phyloP scores from a whole-genome alignment of 495 filamentous ascomycete genomes.

The Aspergillus mulundensis region DNA sequence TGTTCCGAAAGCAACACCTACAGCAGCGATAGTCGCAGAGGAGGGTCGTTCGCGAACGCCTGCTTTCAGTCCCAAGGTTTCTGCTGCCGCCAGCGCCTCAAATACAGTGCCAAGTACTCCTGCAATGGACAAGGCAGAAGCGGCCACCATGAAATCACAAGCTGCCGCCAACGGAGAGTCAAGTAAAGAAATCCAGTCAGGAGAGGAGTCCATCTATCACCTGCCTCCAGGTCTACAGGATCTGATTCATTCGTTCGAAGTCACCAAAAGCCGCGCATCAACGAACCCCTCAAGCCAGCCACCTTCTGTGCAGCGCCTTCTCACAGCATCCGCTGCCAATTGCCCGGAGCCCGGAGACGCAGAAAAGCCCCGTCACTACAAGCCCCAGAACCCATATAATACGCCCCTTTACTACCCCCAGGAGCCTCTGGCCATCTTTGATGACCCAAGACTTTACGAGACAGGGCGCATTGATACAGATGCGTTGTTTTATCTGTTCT shows the following conservation, averaged over 20 bases:
- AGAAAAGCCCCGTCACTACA: conserved; percentile 77
- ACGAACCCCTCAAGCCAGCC: conserved; percentile 43
- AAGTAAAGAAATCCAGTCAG: conserved; percentile 35
- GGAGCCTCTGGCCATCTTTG: conserved; percentile 82
- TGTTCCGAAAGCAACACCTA: conserved; percentile 37
- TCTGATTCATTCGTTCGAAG: conserved; percentile 83
- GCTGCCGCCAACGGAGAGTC: conserved; percentile 32
- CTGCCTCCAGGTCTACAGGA: conserved; percentile 89
- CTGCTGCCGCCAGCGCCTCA: conserved; percentile 23
- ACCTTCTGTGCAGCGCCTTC: conserved; percentile 64
- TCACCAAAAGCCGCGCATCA: conserved; percentile 63
- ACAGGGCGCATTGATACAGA: conserved; percentile 80
- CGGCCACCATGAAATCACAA: conserved; percentile 20
- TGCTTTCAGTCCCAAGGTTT: conserved; percentile 34
- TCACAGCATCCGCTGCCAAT: conserved; percentile 63
- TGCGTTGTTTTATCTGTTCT: conserved; percentile 98
- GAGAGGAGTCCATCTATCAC: conserved; percentile 90
- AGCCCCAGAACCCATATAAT: conserved; percentile 72
- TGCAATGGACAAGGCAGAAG: conserved; percentile 42
- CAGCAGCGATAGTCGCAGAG: conserved; percentile 33
- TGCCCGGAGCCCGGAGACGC: conserved; percentile 74
- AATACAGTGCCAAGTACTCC: conserved; percentile 40
- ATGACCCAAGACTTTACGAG: conserved; percentile 81
- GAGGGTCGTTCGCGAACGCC: conserved; percentile 50
- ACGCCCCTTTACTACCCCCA: conserved; percentile 86